These are phyloP conservation scores for Typha latifolia DNA, from an alignment of 176 grass and related monocot species.

Conservation along the genomic window DNA sequence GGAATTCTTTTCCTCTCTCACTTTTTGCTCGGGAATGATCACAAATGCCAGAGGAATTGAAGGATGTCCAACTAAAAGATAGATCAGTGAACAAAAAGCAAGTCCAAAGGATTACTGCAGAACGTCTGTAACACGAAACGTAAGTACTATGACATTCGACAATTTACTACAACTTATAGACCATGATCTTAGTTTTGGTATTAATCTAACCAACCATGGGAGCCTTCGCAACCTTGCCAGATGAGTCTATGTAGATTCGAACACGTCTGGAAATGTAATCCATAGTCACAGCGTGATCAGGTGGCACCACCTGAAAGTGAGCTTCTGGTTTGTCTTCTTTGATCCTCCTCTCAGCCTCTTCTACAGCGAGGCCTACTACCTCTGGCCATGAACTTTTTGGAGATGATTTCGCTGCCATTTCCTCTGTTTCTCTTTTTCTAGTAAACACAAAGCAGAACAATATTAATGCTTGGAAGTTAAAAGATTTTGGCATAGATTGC, in stretches of 20 bases:
- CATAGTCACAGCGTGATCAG: conserved; percentile 30
- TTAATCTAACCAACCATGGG: conserved; percentile 27
- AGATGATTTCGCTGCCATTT: conserved; percentile 13
- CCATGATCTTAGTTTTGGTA: not conserved
- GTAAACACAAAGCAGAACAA: not conserved
- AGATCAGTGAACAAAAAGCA: too few species aligned
- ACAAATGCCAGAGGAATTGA: too few species aligned
- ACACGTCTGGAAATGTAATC: conserved; percentile 25
- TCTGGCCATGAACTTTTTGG: conserved; percentile 33
- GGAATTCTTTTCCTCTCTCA: too few species aligned
- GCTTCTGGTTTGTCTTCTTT: conserved; percentile 19
- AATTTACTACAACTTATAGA: too few species aligned
- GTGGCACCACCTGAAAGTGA: conserved; percentile 21
- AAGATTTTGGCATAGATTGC: too few species aligned
- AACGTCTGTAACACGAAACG: too few species aligned
- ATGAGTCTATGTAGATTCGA: conserved; percentile 27
- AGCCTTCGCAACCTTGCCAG: conserved; percentile 25
- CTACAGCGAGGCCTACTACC: conserved; percentile 28
- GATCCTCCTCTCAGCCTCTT: conserved; percentile 40
- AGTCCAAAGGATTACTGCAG: too few species aligned
- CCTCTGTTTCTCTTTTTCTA: not conserved
- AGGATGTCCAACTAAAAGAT: too few species aligned
- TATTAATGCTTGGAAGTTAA: not conserved
- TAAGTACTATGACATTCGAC: too few species aligned
- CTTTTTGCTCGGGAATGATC: too few species aligned